Evolutionary conservation across 352 stramenopile genomes (phyloP), one percentile per base, ranked within the genome.

Genomic region (Globisporangium splendens): DNA sequence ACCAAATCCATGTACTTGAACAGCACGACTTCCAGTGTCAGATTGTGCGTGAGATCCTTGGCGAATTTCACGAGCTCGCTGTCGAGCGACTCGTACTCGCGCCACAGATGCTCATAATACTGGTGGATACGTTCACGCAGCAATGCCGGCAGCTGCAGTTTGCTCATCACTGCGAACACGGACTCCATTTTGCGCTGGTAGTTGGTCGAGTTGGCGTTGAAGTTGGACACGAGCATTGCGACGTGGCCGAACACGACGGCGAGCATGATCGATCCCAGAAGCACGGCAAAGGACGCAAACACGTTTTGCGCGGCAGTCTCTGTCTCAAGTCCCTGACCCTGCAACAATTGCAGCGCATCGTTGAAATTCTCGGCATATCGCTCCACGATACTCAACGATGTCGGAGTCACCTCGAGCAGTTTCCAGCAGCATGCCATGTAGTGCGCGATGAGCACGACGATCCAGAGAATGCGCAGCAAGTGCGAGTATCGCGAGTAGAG

Each of bases 141-240:
- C 1, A 59, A 31, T 0, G 47, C 11, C 0, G 81, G 83, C 0
- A 93, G 64, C 20, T 74, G 53, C n/a, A 87, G 43, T 35, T 88
- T 84, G 4, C 48, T 56, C 56, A 86, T 91, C 50, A 74, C 66
- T 2, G 75, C 73, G 22, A 86, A 74, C 1, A 91, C 69, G 38
- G 65, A 51, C 46, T 89, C 80, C 75, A 87, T 83, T 47, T 90
- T 90, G 12, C 72, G 75, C 42, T 85, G 65, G 54, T 89, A 93
- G 28, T 60, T 71, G 0, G 72, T 85, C 8, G 56, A 57, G 21
- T 77, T 81, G 12, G 71, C 69, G 35, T 77, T 82, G 46, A 90
- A 84, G 46, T 83, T 86, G 17, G 73, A 66, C 6, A 92, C 76
- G 0, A 84, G 65, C 7, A 90, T 72, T 3, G 66, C 72, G 10